Evolutionary conservation across 2,329 filamentous ascomycete genomes (phyloP), one percentile per base, ranked within the genome.

Genomic region (Penicillium sp.): DNA sequence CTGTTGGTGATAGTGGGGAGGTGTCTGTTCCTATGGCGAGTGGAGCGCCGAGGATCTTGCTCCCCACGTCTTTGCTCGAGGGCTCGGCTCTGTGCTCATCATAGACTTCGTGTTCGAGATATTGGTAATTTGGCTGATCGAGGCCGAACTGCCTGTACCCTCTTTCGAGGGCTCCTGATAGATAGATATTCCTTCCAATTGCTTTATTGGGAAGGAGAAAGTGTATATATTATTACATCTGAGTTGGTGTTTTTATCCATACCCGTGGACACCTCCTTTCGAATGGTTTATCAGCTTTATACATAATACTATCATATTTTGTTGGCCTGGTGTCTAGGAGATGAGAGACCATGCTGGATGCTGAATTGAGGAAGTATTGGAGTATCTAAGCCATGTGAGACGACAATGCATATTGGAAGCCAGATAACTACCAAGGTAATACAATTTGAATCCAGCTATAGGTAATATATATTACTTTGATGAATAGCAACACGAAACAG

Each of bases 11-110:
- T 4, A 70, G 63, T 31, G 81, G 80, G 0, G 72, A 72, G 41
- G 59, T 84, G 6, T 64, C 66, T 9, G 74, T 82, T 7, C 63
- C 68, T 1, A 78, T 82, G 65, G 65, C 60, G 1, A 59, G 66
- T 2, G 80, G 80, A 0, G 54, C 75, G 47, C 78, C 81, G 0
- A 66, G 72, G 50, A 72, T 80, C 2, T 50, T 72, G 21, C 67
- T 67, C 39, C 66, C 67, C 4, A 57, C 32, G 31, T 52, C 55
- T 16, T 42, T 45, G 39, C 51, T 63, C 7, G 23, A 48, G 25
- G 54, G 56, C 6, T 57, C 60, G 3, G 51, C 15, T 18, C 35
- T 63, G 13, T 62, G 62, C 25, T 54, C 59, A 3, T 61, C 29
- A 8, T 46, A 46, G 29, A 34, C 4, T 34, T 23, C 18, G 13